phyloP scores from a whole-genome alignment of 805 yeast genomes.

The Myxozyma udenii region DNA sequence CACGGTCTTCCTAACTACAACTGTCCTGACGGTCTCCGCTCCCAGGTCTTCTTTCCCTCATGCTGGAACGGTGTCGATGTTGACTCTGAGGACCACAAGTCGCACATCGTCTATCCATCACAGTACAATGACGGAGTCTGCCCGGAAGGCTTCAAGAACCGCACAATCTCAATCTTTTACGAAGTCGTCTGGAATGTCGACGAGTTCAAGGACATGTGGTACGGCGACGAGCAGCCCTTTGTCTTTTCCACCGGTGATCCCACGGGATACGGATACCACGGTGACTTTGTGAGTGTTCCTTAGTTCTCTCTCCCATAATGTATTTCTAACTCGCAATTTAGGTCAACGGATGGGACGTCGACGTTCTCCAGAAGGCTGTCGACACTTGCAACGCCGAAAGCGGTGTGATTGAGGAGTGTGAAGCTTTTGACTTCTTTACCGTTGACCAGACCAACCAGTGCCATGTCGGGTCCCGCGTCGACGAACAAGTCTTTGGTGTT shows the following conservation, averaged over 20 bases:
- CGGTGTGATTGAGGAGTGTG: slow-evolving; percentile 9
- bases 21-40: slow-evolving; percentile 9
- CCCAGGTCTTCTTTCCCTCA: slow-evolving; percentile 5
- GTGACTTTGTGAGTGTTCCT: slow-evolving; percentile 1
- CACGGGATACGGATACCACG: slow-evolving; percentile 11
- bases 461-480: not conserved
- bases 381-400: not conserved
- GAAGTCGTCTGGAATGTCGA: slow-evolving; percentile 3
- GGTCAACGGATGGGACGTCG: slow-evolving; percentile 10
- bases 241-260: slow-evolving; percentile 7
- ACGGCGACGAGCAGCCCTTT: not conserved
- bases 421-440: not conserved
- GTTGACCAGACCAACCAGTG: not conserved
- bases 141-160: slow-evolving; percentile 8
- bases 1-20: not conserved
- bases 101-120: slow-evolving; percentile 5
- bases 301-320: no score
- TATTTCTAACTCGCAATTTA: no score
- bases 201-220: not conserved
- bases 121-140: slow-evolving; percentile 3
- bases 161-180: slow-evolving; percentile 1
- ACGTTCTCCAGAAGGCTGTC: slow-evolving; percentile 2
- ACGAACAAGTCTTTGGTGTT: slow-evolving; percentile 5
- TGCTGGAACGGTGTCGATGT: slow-evolving; percentile 12
- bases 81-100: slow-evolving; percentile 1